Evolutionary conservation across 306 rosid species (phyloP), one percentile per base, ranked within the genome.

Genomic region (Vigna angularis): DNA sequence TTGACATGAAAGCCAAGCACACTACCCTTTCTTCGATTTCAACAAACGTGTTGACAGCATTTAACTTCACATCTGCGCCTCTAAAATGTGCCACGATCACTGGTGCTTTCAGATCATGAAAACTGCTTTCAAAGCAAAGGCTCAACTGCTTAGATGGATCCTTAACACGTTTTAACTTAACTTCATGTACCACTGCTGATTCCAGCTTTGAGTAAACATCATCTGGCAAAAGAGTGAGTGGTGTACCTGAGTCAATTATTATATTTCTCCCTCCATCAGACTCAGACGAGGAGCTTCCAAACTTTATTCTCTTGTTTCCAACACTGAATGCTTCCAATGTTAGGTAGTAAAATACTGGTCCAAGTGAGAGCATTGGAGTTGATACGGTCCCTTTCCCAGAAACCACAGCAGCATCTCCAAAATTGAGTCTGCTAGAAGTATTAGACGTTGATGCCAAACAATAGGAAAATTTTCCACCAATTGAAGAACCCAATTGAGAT

Each of bases 221-320:
- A 6, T 7, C 1, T 1, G 85, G 86, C 66, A 88, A 58, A 12
- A 62, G 0, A 6, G 86, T 72, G 8, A 85, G 3, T 6, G 83
- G 63, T 8, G 88, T 83, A 24, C 89, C 91, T 0, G 88, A 86
- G 45, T 86, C 89, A 51, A 88, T 83, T 15, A 88, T 78, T 7
- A 86, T 79, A 7, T 78, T 83, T 9, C 73, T 77, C 14, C 57
- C 13, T 13, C 0, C 15, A 2, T 2, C 0, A 0, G 30, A 4
- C 7, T 0, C 1, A 56, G 56, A 12, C 8, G 72, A 50, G 1
- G 63, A 5, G 0, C 34, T 15, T 30, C 15, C 16, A 17, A 77
- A 49, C 1, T 49, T 40, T 58, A 78, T 18, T 50, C 45, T 73
- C 0, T 50, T 49, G 1, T 30, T 16, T n/a, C 68, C 80, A 0